phyloP scores from a whole-genome alignment of 768 basidiomycete genomes.

The Naganishia antarctica region DNA sequence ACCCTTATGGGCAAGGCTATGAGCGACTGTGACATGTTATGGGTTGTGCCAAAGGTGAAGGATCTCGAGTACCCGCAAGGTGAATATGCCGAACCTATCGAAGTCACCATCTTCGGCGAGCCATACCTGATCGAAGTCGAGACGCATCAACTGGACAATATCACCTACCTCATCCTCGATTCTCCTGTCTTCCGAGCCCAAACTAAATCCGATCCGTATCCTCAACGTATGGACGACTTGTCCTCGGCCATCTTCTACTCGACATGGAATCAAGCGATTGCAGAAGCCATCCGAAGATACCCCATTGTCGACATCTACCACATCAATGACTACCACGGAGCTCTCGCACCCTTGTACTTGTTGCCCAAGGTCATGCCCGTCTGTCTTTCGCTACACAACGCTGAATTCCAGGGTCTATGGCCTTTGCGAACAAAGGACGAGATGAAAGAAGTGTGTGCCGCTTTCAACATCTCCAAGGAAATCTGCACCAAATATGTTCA shows the following conservation, averaged over 20 bases:
- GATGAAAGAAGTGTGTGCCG: constrained; percentile 97
- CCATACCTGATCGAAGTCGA: constrained; percentile 94
- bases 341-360: constrained; percentile 82
- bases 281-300: constrained; percentile 76
- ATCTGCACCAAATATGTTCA: constrained; percentile 87
- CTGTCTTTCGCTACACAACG: constrained; percentile 90
- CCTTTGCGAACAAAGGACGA: constrained; percentile 90
- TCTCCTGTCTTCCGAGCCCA: constrained; percentile 94
- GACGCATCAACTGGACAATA: constrained; percentile 86
- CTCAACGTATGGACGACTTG: constrained; percentile 93
- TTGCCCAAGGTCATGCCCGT: constrained; percentile 84
- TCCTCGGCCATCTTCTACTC: constrained; percentile 96
- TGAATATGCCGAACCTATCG: constrained; percentile 86
- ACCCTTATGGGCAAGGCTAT: constrained; percentile 96
- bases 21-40: constrained; percentile 90
- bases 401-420: constrained; percentile 97
- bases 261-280: constrained; percentile 96
- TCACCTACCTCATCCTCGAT: constrained; percentile 89
- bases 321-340: constrained; percentile 89
- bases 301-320: constrained; percentile 91
- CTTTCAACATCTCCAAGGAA: constrained; percentile 95
- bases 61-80: constrained; percentile 88
- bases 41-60: constrained; percentile 92
- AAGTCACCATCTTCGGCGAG: constrained; percentile 93
- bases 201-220: constrained; percentile 92